Conservation (phyloP, 176 grass and related monocot species). For the Pharus latifolius region DNA sequence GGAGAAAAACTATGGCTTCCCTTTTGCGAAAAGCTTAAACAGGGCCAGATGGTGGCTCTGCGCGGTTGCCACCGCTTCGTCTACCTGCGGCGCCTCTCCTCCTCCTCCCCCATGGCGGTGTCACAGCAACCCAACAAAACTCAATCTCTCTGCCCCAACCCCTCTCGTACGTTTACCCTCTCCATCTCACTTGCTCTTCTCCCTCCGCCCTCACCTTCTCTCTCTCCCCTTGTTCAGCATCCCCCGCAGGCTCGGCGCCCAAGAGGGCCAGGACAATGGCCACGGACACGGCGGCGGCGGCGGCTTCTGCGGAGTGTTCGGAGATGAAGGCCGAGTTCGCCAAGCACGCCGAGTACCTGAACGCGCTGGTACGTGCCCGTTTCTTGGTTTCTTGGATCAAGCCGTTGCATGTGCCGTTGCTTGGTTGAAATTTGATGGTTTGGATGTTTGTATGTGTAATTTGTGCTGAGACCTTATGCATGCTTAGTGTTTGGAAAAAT, state of each 20-base stretch:
- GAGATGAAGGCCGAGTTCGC: slow-evolving; percentile 41
- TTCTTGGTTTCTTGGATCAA: background rate
- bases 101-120: slow-evolving; percentile 29
- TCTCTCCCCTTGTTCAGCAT: background rate
- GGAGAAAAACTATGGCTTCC: too few species aligned
- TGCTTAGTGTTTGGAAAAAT: slow-evolving; percentile 28
- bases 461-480: background rate
- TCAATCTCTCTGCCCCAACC: background rate
- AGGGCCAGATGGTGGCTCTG: slow-evolving; percentile 5
- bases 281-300: background rate
- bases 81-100: background rate
- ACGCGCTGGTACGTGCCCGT: slow-evolving; percentile 21
- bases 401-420: background rate
- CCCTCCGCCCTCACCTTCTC: background rate
- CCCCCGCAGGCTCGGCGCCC: slow-evolving; percentile 7
- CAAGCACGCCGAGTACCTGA: slow-evolving; percentile 35
- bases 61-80: slow-evolving; percentile 14
- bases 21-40: background rate
- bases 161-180: background rate
- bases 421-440: background rate
- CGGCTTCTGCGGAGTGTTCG: slow-evolving; percentile 5
- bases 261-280: slow-evolving; percentile 37
- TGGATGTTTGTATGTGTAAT: background rate
- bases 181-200: background rate
- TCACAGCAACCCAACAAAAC: slow-evolving; percentile 22